Evolutionary conservation across 257 asterid genomes (phyloP).

Genomic region (Perilla frutescens): DNA sequence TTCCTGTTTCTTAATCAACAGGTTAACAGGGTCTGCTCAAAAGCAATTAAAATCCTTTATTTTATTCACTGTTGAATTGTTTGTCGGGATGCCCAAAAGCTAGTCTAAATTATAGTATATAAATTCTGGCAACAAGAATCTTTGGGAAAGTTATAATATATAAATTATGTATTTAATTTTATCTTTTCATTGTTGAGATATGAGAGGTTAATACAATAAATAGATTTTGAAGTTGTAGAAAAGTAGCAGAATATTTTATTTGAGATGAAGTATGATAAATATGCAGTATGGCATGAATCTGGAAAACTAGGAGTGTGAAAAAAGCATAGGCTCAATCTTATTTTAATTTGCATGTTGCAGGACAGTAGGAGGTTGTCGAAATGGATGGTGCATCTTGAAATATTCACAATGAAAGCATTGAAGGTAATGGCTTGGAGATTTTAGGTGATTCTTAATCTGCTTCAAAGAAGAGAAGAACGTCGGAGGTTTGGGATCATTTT

Average conservation of each 20-base stretch:
- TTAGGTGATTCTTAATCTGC: too few relatives aligned
- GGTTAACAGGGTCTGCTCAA: background rate
- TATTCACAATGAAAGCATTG: too few relatives aligned
- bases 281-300: background rate
- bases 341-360: too few relatives aligned
- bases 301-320: too few relatives aligned
- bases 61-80: conserved; percentile 44
- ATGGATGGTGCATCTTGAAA: too few relatives aligned
- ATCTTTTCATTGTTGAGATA: background rate
- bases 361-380: too few relatives aligned
- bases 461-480: too few relatives aligned
- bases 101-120: conserved; percentile 23
- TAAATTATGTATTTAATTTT: too few relatives aligned
- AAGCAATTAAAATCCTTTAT: background rate
- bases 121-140: conserved; percentile 31
- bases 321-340: too few relatives aligned
- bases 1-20: too few relatives aligned
- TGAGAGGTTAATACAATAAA: conserved; percentile 10
- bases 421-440: too few relatives aligned
- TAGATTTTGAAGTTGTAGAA: background rate
- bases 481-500: too few relatives aligned
- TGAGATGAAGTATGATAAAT: background rate
- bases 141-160: conserved; percentile 20
- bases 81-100: conserved; percentile 32
- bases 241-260: background rate